Evolutionary conservation across 108 stramenopile genomes (phyloP), one percentile per base, ranked within the genome.

Genomic region (Cylindrotheca fusiformis): DNA sequence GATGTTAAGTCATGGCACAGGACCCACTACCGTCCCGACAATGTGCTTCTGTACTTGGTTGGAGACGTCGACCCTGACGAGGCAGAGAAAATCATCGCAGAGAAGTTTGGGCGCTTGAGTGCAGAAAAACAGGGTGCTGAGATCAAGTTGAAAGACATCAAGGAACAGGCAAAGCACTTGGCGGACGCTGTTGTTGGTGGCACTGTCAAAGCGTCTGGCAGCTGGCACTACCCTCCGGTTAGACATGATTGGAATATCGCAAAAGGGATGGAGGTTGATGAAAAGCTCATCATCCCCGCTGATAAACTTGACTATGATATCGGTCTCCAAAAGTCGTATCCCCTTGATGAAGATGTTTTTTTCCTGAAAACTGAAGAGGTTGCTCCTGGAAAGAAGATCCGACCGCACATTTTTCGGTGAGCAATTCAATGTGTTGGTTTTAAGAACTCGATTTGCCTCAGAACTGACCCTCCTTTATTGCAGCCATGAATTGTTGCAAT

Each of bases 21-120:
- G 52, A 93, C 88, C 55, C 96, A 97, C 74, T 98, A 98, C 72
- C 92, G 97, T 48, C 98, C 98, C 27, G 97, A 97, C 68, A 98
- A 98, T 70, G 96, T 96, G n/a, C 60, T 97, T 33, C 74, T 98
- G 67, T 98, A 97, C 69, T 62, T 96, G 52, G 96, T 98, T 45
- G 98, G 98, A 12, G 97, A 98, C 68, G 68, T 98, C 51, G 85
- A 96, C 61, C 76, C 88, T 12, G 76, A 69, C 1, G 80, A 89
- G 46, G 92, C 93, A 1, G 90, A 95, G 65, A 63, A 75, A 44
- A 65, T 79, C 29, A 95, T 98, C 48, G 74, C 73, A 24, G 84
- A 93, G 36, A 91, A 91, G 69, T 97, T 97, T 75, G 96, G 94
- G 47, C 78, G 80, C 22, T 41, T 93, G 25, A 62, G 79, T 25